Conservation (phyloP, 2,329 filamentous ascomycete species). For the Sporothrix pallida region DNA sequence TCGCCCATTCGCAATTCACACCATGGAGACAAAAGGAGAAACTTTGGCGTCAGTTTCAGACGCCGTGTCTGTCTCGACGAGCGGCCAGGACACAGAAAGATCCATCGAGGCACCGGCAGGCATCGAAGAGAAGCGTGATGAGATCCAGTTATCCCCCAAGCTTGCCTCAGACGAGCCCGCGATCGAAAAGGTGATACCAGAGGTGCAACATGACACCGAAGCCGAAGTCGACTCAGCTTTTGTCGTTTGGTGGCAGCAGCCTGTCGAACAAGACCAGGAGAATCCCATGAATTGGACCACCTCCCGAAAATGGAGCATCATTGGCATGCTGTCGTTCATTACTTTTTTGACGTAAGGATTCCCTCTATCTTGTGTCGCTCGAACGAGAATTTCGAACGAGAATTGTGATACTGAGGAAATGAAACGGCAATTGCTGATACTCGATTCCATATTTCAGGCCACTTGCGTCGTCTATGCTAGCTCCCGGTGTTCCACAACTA, state of each 20-base stretch:
- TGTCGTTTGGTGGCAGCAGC: constrained; percentile 17
- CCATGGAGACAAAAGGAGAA: neutral
- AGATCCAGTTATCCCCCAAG: neutral
- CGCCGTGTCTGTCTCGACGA: constrained; percentile 2
- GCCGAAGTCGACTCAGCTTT: neutral
- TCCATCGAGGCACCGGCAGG: neutral
- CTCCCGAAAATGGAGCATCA: constrained; percentile 13
- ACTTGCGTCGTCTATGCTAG: constrained; percentile 30
- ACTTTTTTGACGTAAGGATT: constrained; percentile 6
- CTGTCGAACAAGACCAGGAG: neutral
- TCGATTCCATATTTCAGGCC: neutral
- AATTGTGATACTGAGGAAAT: neutral
- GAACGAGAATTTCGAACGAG: neutral
- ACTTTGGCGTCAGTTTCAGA: neutral
- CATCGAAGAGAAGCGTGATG: neutral
- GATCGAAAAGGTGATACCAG: neutral
- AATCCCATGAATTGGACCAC: constrained; percentile 7
- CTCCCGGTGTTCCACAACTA: constrained; percentile 32
- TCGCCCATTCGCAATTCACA: neutral
- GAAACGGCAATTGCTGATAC: neutral
- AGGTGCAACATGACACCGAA: neutral
- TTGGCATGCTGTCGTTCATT: neutral
- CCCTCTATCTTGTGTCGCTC: neutral
- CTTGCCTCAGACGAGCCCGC: neutral
- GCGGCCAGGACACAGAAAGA: neutral